Percentiles rank a stretch among this genome's conserved stretches.
Conservation (phyloP, 805 yeast species). For the Candida namnaoensis region DNA sequence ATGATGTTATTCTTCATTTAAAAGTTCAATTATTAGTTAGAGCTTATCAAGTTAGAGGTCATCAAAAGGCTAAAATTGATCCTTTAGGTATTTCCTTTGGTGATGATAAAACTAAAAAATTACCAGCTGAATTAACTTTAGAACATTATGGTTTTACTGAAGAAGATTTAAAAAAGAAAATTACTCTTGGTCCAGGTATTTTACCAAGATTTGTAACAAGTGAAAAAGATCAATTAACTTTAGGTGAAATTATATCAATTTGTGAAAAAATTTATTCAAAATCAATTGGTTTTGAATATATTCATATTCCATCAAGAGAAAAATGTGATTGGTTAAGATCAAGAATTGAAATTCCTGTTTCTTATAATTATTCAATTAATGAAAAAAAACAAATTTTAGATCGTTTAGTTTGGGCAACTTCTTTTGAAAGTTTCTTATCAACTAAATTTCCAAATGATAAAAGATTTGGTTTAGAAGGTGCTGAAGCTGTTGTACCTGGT, state of each 20-base stretch:
- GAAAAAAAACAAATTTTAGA: constrained; percentile 95
- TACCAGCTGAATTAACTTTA: constrained; percentile 82
- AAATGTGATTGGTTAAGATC: constrained; percentile 99
- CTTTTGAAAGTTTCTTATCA: constrained; percentile 86
- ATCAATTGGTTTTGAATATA: constrained; percentile 87
- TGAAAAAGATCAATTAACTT: constrained; percentile 51
- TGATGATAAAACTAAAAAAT: constrained; percentile 38
- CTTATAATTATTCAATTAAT: constrained; percentile 75
- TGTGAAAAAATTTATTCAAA: constrained; percentile 86
- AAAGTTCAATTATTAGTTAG: constrained; percentile 94
- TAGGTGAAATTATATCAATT: constrained; percentile 67
- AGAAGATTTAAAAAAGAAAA: constrained; percentile 71
- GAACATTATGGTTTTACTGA: constrained; percentile 91
- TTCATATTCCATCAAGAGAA: constrained; percentile 91
- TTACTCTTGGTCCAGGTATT: constrained; percentile 96
- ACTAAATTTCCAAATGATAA: constrained; percentile 97
- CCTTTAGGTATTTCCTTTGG: constrained; percentile 92
- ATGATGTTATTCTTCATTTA: constrained; percentile 71
- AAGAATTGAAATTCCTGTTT: constrained; percentile 86
- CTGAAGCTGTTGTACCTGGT: constrained; percentile 94
- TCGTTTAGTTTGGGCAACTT: constrained; percentile 92
- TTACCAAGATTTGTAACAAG: constrained; percentile 78
- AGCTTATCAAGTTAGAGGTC: constrained; percentile 99
- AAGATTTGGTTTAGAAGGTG: constrained; percentile 98
- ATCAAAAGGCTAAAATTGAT: constrained; percentile 88